Evolutionary conservation across 768 basidiomycete species (phyloP).

Genomic region (Boletellus emodensis): DNA sequence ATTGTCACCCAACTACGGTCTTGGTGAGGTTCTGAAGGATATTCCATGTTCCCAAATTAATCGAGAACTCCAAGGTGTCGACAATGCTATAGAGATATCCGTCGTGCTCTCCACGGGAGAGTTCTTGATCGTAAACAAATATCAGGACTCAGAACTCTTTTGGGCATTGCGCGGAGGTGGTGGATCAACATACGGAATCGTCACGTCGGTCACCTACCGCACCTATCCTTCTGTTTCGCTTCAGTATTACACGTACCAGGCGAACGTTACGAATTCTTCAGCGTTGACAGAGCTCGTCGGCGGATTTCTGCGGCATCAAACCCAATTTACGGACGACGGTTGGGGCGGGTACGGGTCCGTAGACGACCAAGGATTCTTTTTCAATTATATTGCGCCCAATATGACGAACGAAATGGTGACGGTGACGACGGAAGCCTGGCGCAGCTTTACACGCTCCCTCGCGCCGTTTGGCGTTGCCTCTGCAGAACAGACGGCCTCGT

Average conservation of each 20-base stretch:
- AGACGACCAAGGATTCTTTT: not conserved
- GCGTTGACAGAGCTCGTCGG: constrained; percentile 28
- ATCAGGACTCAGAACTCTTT: constrained; percentile 44
- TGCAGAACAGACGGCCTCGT: not conserved
- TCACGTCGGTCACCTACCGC: constrained; percentile 43
- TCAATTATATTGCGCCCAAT: constrained; percentile 34
- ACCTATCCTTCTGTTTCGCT: constrained; percentile 39
- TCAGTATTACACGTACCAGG: constrained; percentile 11
- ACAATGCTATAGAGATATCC: constrained; percentile 44
- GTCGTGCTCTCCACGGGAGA: constrained; percentile 42
- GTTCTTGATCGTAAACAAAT: constrained; percentile 36
- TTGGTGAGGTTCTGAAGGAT: constrained; percentile 29
- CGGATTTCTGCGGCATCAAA: constrained; percentile 34
- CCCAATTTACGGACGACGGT: constrained; percentile 36
- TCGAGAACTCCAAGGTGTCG: constrained; percentile 36
- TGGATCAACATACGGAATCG: constrained; percentile 44
- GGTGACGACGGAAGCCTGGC: constrained; percentile 24
- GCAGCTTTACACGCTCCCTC: not conserved
- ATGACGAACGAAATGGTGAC: constrained; percentile 33
- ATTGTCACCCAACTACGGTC: constrained; percentile 39
- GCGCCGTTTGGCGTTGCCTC: not conserved
- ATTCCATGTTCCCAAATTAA: not conserved
- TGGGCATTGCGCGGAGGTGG: constrained; percentile 54
- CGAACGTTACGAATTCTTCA: constrained; percentile 23
- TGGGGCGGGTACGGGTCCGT: constrained; percentile 40